phyloP scores from a whole-genome alignment of 1,284 basidiomycete species.

The Chalciporus sp. region DNA sequence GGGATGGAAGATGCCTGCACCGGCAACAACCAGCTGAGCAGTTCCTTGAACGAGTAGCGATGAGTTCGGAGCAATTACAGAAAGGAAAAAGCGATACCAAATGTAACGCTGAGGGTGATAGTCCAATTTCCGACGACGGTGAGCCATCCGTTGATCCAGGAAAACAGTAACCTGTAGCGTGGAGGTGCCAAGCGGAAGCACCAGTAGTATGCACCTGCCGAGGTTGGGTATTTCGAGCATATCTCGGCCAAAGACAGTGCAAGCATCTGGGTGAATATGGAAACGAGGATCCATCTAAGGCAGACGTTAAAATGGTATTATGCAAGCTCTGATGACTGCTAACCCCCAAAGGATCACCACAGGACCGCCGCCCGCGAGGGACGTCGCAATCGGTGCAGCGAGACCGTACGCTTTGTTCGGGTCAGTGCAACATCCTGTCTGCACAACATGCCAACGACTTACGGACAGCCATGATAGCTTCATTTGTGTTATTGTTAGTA shows the following conservation, averaged over 20 bases:
- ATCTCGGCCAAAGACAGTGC: constrained; percentile 58
- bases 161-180: constrained; percentile 43
- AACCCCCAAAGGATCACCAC: constrained; percentile 57
- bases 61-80: constrained; percentile 2
- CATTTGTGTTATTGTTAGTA: neutral
- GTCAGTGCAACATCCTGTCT: constrained; percentile 5
- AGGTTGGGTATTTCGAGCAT: constrained; percentile 57
- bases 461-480: constrained; percentile 60
- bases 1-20: constrained; percentile 49
- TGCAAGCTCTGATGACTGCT: neutral
- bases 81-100: constrained; percentile 37
- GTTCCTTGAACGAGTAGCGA: constrained; percentile 40
- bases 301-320: neutral
- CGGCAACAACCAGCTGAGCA: constrained; percentile 52
- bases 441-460: constrained; percentile 21
- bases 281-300: constrained; percentile 50
- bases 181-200: constrained; percentile 52
- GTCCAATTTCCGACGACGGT: constrained; percentile 60
- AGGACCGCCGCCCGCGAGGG: constrained; percentile 54
- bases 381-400: constrained; percentile 53
- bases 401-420: constrained; percentile 48
- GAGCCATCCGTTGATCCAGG: constrained; percentile 62
- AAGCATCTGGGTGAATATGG: constrained; percentile 45
- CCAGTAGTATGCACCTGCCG: constrained; percentile 63
- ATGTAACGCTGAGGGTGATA: constrained; percentile 52